Base-by-base conservation (phyloP, 495 filamentous ascomycete species). In the Geoglossum glabrum region DNA sequence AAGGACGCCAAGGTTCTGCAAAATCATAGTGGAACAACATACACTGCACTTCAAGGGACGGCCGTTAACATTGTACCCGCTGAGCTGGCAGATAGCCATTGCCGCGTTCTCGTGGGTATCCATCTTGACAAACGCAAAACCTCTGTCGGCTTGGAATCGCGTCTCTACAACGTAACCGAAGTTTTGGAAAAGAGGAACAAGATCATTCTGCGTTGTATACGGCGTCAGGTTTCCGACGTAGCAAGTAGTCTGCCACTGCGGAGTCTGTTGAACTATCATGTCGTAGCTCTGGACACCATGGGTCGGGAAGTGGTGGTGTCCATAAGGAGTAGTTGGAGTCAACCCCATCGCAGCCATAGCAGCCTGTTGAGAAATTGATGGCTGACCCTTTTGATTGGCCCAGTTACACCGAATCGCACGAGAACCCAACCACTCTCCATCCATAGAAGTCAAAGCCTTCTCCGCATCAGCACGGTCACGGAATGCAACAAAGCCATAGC, bases 111-210 rank as follows among this genome's bases (percentile, higher is more conserved):
- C 92, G 61, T 99, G 92, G 3, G 82, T 85, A 64, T 97, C 92
- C 90, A 99, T 96, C 78, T 99, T 99, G 70, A 99, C 84, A 66
- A 99, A 99, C 0, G 92, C 87, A 71, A 99, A 99, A 13, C 92
- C 92, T 57, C 93, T 86, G 68, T 99, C 93, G 55, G 92, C 88
- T 70, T 99, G 92, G 75, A 99, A 92, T 56, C 92, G 86, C 57
- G 90, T 95, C 71, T 99, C 92, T 27, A 92, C 81, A 54, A 99
- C 92, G 66, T 87, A 97, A 45, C 92, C 92, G 62, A 96, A 99
- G 73, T 96, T 96, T 69, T 93, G 87, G 76, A 99, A 99, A 46
- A 99, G 76, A 1, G 92, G 92, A 19, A 97, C 84, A 11, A 99
- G 77, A 64, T 99, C 92, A 63, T 86, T 87, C 68, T 95, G 90